Evolutionary conservation across 306 rosid species (phyloP).

Genomic region (Elaeagnus macrophylla): DNA sequence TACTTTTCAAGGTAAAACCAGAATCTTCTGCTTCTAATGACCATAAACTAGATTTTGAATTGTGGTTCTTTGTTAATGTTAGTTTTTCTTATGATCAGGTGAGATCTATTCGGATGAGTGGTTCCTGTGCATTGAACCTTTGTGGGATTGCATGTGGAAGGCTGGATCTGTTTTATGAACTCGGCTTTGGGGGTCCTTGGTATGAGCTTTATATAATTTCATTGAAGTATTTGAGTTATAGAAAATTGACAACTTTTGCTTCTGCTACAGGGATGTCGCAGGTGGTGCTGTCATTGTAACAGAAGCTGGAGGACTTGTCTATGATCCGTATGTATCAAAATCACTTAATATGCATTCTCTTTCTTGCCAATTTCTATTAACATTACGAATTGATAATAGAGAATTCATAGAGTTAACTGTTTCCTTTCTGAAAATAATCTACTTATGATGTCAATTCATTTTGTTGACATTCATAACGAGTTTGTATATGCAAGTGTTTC

Average conservation of each 20-base stretch:
- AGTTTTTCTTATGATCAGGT: conserved; percentile 44
- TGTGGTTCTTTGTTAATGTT: conserved; percentile 8
- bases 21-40: conserved; percentile 7
- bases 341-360: conserved; percentile 5
- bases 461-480: conserved; percentile 5
- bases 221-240: background rate
- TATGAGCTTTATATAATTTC: conserved; percentile 28
- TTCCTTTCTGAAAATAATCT: conserved; percentile 5
- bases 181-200: conserved; percentile 93
- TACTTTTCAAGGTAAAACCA: conserved; percentile 71
- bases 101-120: conserved; percentile 84
- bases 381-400: conserved; percentile 17
- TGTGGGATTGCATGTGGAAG: conserved; percentile 98
- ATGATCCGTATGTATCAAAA: conserved; percentile 78
- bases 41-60: conserved; percentile 13
- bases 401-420: conserved; percentile 11
- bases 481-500: background rate
- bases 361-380: conserved; percentile 9
- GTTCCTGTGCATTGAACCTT: conserved; percentile 90
- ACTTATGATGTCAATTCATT: conserved; percentile 23
- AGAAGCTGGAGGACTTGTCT: conserved; percentile 92
- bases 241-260: conserved; percentile 1
- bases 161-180: conserved; percentile 63
- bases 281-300: conserved; percentile 91
- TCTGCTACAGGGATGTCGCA: conserved; percentile 79